A percentile compares a stretch with the other conserved stretches of the same genome.
These are phyloP conservation scores for Trichoderma reesei DNA, from an alignment of 495 filamentous ascomycete species.

Conservation along the genomic window DNA sequence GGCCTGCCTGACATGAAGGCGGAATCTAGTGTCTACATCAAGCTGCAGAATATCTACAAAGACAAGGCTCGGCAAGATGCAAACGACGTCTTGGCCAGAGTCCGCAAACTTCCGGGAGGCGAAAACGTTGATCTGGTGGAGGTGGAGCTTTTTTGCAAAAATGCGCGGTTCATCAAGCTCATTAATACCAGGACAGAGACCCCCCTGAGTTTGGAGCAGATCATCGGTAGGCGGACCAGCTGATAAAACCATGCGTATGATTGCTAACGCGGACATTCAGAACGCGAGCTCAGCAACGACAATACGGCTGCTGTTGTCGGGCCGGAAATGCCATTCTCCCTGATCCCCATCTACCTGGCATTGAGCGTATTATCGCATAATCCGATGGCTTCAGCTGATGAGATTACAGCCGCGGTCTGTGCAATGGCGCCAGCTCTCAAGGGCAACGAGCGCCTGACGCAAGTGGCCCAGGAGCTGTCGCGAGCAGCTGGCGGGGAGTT, in stretches of 20 bases:
- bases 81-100: constrained; percentile 63
- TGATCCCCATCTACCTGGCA: constrained; percentile 72
- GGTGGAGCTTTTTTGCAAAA: constrained; percentile 91
- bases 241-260: neutral
- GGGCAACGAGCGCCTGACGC: constrained; percentile 33
- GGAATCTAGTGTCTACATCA: constrained; percentile 80
- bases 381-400: constrained; percentile 29
- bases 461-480: constrained; percentile 56
- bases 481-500: constrained; percentile 78
- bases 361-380: constrained; percentile 46
- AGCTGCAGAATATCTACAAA: constrained; percentile 92
- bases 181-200: constrained; percentile 41
- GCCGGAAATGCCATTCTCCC: constrained; percentile 41
- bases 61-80: constrained; percentile 72
- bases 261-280: constrained; percentile 15
- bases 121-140: constrained; percentile 57
- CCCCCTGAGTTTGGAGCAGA: constrained; percentile 21
- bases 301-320: constrained; percentile 28
- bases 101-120: constrained; percentile 47
- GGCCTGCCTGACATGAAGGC: constrained; percentile 97
- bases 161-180: constrained; percentile 85
- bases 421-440: constrained; percentile 35
- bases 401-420: constrained; percentile 32
- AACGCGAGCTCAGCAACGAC: constrained; percentile 30
- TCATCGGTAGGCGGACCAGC: constrained; percentile 22